These are phyloP conservation scores for Calonectria montana DNA, from an alignment of 2,329 filamentous ascomycete genomes.

Conservation along the genomic window DNA sequence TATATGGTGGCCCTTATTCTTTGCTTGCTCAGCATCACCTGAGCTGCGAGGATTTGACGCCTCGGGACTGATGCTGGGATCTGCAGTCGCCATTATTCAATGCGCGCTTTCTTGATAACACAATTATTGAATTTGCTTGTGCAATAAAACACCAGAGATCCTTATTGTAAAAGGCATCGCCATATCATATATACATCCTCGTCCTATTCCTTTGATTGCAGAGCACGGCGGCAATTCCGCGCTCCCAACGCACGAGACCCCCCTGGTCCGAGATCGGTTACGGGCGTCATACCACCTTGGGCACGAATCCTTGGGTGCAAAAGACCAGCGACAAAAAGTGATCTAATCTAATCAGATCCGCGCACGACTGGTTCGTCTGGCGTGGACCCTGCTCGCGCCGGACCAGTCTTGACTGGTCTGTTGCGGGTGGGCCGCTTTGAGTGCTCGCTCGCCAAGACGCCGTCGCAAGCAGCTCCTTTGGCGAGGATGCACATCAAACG, in stretches of 20 bases:
- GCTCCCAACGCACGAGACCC: background rate
- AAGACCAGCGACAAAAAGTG: background rate
- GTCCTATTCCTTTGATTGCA: background rate
- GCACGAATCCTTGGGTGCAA: background rate
- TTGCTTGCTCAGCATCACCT: conserved; percentile 27
- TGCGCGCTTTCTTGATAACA: background rate
- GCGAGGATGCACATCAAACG: conserved; percentile 2
- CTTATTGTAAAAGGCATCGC: background rate
- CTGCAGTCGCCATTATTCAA: conserved; percentile 12
- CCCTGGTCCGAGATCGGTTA: conserved; percentile 18
- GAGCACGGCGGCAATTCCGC: conserved; percentile 28
- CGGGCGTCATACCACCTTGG: conserved; percentile 20
- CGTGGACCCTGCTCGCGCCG: conserved; percentile 3
- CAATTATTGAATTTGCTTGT: background rate
- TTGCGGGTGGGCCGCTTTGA: background rate
- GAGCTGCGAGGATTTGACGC: conserved; percentile 26
- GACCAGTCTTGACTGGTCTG: background rate
- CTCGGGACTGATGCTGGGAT: conserved; percentile 8
- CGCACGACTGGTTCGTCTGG: conserved; percentile 10
- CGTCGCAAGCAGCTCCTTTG: background rate
- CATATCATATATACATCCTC: background rate
- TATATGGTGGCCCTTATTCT: background rate
- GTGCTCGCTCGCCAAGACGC: background rate
- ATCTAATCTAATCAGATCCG: conserved; percentile 42
- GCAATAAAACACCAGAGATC: background rate